Conservation (phyloP, 1,284 basidiomycete species). For the Sporisorium sorghi region DNA sequence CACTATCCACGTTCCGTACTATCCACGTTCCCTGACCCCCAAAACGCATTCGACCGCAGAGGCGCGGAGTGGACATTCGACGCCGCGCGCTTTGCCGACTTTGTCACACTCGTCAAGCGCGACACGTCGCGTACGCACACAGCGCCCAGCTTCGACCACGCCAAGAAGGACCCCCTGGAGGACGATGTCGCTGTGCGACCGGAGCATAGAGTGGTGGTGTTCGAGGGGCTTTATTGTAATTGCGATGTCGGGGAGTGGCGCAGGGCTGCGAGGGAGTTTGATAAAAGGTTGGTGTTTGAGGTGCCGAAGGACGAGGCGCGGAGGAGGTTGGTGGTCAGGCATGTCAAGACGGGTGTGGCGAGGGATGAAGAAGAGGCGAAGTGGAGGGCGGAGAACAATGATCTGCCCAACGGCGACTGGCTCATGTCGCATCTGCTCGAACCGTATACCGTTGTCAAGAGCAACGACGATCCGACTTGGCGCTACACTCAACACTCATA, state of each 20-base stretch:
- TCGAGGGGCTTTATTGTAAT: slow-evolving; percentile 86
- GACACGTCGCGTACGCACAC: not conserved
- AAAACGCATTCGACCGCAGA: slow-evolving; percentile 57
- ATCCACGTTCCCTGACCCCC: slow-evolving; percentile 76
- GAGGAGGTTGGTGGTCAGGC: slow-evolving; percentile 78
- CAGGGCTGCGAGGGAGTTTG: slow-evolving; percentile 76
- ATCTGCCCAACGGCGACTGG: slow-evolving; percentile 66
- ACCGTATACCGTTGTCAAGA: slow-evolving; percentile 42
- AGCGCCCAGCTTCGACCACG: slow-evolving; percentile 77
- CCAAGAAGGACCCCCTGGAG: slow-evolving; percentile 73
- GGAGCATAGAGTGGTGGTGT: slow-evolving; percentile 79
- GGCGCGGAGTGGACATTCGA: slow-evolving; percentile 68
- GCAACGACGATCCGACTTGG: slow-evolving; percentile 45
- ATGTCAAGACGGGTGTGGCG: slow-evolving; percentile 80
- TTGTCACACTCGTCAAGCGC: slow-evolving; percentile 37
- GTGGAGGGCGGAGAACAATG: slow-evolving; percentile 72
- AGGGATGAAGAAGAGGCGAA: slow-evolving; percentile 76
- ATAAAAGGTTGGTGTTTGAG: slow-evolving; percentile 83
- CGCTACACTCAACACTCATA: not conserved
- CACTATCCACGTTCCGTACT: slow-evolving; percentile 74
- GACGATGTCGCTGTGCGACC: slow-evolving; percentile 74
- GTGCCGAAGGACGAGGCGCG: slow-evolving; percentile 76
- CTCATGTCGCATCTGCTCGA: slow-evolving; percentile 60
- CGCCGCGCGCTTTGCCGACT: slow-evolving; percentile 56
- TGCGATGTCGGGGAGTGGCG: slow-evolving; percentile 80